A percentile compares a stretch with the other conserved stretches of the same genome.
Evolutionary conservation across 305 asterid genomes (phyloP).

Genomic region (Fraxinus platypoda): DNA sequence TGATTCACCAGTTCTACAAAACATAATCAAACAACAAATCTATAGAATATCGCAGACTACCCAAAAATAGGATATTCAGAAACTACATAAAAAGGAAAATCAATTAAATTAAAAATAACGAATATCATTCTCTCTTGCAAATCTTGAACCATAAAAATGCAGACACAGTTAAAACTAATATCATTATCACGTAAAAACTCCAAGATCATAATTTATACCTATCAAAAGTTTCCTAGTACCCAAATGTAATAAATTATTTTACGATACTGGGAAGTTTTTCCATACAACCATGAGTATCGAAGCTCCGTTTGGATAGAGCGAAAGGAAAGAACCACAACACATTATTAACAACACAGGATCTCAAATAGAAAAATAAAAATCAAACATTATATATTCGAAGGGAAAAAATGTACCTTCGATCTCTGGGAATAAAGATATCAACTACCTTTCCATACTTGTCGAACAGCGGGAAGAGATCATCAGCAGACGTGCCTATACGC

Average conservation of each 20-base stretch:
- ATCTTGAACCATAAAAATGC: background rate
- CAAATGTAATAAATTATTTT: background rate
- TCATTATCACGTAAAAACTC: background rate
- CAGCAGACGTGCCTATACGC: conserved; percentile 28
- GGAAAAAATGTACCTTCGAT: conserved; percentile 20
- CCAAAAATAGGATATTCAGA: background rate
- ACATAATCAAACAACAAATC: background rate
- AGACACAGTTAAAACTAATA: background rate
- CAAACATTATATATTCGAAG: background rate
- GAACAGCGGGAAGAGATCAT: conserved; percentile 31
- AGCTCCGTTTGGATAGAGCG: background rate
- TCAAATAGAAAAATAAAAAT: background rate
- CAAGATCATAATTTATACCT: background rate
- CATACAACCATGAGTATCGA: background rate
- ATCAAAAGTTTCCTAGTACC: background rate
- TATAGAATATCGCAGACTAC: background rate
- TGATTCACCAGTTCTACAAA: conserved; percentile 36
- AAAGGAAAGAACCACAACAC: background rate
- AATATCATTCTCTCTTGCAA: background rate
- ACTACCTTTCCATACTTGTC: conserved; percentile 32
- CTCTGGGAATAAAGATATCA: conserved; percentile 33
- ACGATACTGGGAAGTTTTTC: background rate
- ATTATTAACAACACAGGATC: background rate
- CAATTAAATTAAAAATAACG: background rate
- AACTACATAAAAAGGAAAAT: background rate